Percentiles rank a stretch among this genome's conserved stretches.
These are phyloP conservation scores for Trichoderma atrobrunneum DNA, from an alignment of 2,329 filamentous ascomycete genomes.

Conservation along the genomic window DNA sequence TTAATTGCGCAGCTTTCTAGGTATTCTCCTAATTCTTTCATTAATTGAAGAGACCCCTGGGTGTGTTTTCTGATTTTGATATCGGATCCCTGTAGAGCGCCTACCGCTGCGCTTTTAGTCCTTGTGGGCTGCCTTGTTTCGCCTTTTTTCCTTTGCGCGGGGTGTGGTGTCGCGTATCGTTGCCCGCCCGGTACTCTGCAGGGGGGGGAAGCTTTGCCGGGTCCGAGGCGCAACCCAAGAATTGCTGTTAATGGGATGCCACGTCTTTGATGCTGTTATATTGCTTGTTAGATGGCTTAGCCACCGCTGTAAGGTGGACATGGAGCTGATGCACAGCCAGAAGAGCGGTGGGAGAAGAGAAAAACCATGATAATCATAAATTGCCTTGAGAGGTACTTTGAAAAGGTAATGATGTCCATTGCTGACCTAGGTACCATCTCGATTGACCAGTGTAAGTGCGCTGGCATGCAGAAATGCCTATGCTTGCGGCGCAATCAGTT, in stretches of 20 bases:
- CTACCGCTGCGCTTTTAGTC: background rate
- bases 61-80: background rate
- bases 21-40: background rate
- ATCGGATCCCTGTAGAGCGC: background rate
- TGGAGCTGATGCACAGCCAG: background rate
- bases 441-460: background rate
- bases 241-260: background rate
- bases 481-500: background rate
- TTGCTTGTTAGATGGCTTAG: background rate
- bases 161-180: background rate
- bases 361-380: background rate
- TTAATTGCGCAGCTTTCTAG: background rate
- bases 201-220: background rate
- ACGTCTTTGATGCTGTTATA: background rate
- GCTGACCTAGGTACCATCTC: background rate
- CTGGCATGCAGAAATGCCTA: background rate
- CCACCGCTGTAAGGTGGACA: background rate
- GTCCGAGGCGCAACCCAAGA: background rate
- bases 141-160: background rate
- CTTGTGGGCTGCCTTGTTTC: slow-evolving; percentile 7
- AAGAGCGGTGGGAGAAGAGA: background rate
- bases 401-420: background rate
- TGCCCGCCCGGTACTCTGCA: background rate
- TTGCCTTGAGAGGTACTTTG: background rate
- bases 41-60: background rate